Evolutionary conservation across 805 yeast genomes (phyloP).

Genomic region (Komagataella pseudopastoris): DNA sequence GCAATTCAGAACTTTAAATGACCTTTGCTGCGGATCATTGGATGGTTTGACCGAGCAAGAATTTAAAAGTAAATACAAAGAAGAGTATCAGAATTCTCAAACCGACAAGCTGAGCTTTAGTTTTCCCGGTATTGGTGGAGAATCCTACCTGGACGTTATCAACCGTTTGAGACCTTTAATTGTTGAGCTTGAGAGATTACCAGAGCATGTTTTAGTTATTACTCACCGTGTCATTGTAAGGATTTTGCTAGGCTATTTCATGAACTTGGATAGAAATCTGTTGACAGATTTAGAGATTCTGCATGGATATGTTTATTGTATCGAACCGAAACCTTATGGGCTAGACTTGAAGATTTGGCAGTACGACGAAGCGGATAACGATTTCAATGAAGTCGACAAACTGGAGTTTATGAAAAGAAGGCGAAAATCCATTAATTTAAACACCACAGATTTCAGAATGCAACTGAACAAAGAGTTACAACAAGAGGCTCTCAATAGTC

Average conservation of each 20-base stretch:
- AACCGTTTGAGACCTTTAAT: slow-evolving; percentile 20
- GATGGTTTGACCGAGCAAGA: slow-evolving; percentile 18
- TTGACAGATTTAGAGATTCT: slow-evolving; percentile 23
- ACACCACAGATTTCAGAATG: background rate
- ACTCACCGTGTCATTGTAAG: slow-evolving; percentile 21
- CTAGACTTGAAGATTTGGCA: slow-evolving; percentile 22
- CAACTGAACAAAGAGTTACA: background rate
- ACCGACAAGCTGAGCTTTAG: slow-evolving; percentile 17
- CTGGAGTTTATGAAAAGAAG: slow-evolving; percentile 20
- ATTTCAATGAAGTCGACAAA: slow-evolving; percentile 23
- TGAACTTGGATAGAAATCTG: slow-evolving; percentile 22
- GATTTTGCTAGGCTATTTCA: slow-evolving; percentile 21
- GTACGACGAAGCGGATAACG: slow-evolving; percentile 19
- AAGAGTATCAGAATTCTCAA: slow-evolving; percentile 16
- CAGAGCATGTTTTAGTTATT: slow-evolving; percentile 20
- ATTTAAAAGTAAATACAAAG: slow-evolving; percentile 12
- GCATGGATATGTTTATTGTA: slow-evolving; percentile 20
- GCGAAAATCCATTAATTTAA: background rate
- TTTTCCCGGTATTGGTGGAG: slow-evolving; percentile 24
- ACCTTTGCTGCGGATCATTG: slow-evolving; percentile 19
- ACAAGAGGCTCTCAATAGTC: background rate
- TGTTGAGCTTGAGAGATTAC: slow-evolving; percentile 19
- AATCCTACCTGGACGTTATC: slow-evolving; percentile 22
- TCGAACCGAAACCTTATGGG: slow-evolving; percentile 25
- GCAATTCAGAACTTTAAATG: slow-evolving; percentile 19